phyloP scores from a whole-genome alignment of 257 asterid species.

The Craterostigma plantagineum region DNA sequence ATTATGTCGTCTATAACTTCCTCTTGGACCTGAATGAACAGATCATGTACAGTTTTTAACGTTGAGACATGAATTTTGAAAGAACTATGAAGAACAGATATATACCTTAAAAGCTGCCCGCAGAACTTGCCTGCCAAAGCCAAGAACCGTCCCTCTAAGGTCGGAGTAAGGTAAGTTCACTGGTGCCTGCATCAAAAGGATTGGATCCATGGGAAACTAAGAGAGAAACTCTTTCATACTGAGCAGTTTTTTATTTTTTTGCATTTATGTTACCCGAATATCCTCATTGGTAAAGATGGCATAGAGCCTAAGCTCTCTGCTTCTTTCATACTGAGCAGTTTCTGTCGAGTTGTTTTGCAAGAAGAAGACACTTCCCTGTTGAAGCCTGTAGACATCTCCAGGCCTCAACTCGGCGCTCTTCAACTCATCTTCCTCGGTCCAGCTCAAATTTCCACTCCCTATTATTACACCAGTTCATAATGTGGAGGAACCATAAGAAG shows the following conservation, averaged over 20 bases:
- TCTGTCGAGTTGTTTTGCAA: conserved; percentile 41
- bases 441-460: conserved; percentile 71
- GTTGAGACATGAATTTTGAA: not conserved
- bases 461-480: not conserved
- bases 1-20: conserved; percentile 41
- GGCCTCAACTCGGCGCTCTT: conserved; percentile 15
- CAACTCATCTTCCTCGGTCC: conserved; percentile 32
- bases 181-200: conserved; percentile 20
- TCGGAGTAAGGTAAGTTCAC: conserved; percentile 38
- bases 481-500: not conserved
- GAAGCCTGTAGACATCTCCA: conserved; percentile 48
- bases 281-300: not conserved
- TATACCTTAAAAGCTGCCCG: conserved; percentile 55
- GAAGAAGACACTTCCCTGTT: conserved; percentile 46
- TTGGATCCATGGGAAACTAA: not conserved
- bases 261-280: not conserved
- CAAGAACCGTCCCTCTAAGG: conserved; percentile 48
- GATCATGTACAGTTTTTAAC: not conserved
- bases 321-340: not conserved
- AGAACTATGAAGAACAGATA: not conserved
- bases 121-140: conserved; percentile 53
- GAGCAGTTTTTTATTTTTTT: no score
- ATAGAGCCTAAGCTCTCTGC: not conserved
- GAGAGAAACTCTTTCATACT: no score
- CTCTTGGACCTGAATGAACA: conserved; percentile 31